Conservation (phyloP, 78 protist genomes). For the Cyanophora paradoxa region DNA sequence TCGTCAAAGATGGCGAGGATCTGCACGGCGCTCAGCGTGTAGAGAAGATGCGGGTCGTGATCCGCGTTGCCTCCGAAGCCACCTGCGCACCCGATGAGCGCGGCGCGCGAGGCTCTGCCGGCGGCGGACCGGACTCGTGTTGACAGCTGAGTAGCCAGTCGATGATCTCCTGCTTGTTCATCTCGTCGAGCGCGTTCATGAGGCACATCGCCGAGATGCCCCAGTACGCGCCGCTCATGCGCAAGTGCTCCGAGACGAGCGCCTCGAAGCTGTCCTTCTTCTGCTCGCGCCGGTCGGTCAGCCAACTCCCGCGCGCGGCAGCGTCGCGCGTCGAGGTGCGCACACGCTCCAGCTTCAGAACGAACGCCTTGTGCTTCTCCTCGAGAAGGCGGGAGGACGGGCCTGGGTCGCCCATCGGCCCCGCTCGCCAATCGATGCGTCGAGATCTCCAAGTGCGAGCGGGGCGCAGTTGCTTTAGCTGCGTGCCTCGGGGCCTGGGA, state of each 20-base stretch:
- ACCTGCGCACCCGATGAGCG: constrained; percentile 50
- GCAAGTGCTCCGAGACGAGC: constrained; percentile 81
- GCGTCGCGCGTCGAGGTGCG: not conserved
- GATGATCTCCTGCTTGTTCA: constrained; percentile 54
- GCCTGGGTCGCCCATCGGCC: too few species aligned
- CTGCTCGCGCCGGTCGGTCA: too few species aligned
- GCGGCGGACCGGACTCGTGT: constrained; percentile 51
- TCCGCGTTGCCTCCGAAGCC: constrained; percentile 88
- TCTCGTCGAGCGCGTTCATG: constrained; percentile 28
- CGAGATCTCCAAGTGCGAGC: too few species aligned
- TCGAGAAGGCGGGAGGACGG: too few species aligned
- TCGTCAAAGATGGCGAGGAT: constrained; percentile 59
- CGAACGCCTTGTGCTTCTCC: not conserved
- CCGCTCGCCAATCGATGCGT: too few species aligned
- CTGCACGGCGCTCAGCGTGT: constrained; percentile 93
- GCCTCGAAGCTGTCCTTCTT: constrained; percentile 65
- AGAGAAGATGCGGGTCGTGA: constrained; percentile 94
- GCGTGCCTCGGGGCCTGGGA: too few species aligned
- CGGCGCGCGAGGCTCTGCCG: not conserved
- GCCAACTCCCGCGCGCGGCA: not conserved
- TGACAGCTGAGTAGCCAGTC: constrained; percentile 67
- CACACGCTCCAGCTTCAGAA: not conserved
- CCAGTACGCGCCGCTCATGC: constrained; percentile 82
- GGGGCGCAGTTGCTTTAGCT: too few species aligned
- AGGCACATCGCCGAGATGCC: constrained; percentile 73